phyloP scores from a whole-genome alignment of 768 basidiomycete species.

The Cyclocybe cylindracea region DNA sequence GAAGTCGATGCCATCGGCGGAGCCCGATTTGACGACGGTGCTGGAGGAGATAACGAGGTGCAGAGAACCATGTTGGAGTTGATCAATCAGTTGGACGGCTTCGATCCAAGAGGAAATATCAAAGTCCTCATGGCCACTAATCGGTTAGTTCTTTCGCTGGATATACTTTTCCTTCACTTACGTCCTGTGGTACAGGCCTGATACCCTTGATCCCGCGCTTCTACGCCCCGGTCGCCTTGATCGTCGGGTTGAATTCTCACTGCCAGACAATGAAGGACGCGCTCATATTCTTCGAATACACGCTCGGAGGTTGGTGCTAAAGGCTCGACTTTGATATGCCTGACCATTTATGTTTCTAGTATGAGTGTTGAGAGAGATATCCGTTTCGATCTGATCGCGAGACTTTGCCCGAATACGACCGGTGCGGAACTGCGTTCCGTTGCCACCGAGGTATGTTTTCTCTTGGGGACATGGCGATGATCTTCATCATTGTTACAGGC shows the following conservation, averaged over 20 bases:
- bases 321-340: neutral
- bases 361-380: conserved; percentile 99
- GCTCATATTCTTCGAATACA: conserved; percentile 97
- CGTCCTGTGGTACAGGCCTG: conserved; percentile 60
- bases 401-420: conserved; percentile 97
- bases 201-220: conserved; percentile 96
- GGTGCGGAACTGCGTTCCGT: conserved; percentile 97
- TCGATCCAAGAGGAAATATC: conserved; percentile 98
- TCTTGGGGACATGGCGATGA: neutral
- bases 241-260: conserved; percentile 93
- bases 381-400: conserved; percentile 95
- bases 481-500: conserved; percentile 51
- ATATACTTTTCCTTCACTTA: neutral
- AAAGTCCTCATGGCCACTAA: conserved; percentile 99
- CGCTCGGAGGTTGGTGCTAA: conserved; percentile 74
- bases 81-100: conserved; percentile 98
- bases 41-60: conserved; percentile 98
- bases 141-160: conserved; percentile 53
- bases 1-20: conserved; percentile 99
- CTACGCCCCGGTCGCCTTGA: conserved; percentile 95
- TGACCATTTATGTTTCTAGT: conserved; percentile 8
- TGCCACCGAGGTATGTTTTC: conserved; percentile 83
- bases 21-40: conserved; percentile 96
- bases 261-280: conserved; percentile 94
- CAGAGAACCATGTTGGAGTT: conserved; percentile 99